Evolutionary conservation across 2,329 filamentous ascomycete genomes (phyloP).

Genomic region (Apiospora malaysiana): DNA sequence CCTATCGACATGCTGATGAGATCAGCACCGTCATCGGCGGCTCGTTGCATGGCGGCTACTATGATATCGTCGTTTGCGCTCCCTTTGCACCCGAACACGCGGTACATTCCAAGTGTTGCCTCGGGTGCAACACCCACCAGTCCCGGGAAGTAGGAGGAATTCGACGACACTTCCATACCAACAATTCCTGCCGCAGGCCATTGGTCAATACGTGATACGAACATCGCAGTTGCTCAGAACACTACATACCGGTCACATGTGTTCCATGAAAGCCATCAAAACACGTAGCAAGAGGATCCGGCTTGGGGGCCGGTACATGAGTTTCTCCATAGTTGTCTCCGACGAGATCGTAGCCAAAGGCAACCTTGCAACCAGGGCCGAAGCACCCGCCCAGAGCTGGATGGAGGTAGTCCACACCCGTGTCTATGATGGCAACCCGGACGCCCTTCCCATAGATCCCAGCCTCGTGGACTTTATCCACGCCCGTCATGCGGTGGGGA

Average conservation of each 20-base stretch:
- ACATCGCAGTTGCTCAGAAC: neutral
- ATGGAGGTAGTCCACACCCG: conserved; percentile 66
- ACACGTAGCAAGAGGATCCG: conserved; percentile 26
- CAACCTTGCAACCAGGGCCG: conserved; percentile 62
- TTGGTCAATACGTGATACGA: neutral
- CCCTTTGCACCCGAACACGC: conserved; percentile 38
- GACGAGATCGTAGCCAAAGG: conserved; percentile 62
- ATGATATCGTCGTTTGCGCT: conserved; percentile 44
- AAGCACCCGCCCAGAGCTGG: conserved; percentile 70
- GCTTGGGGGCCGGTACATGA: conserved; percentile 37
- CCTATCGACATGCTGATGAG: conserved; percentile 26
- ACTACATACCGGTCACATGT: neutral
- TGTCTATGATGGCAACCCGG: conserved; percentile 60
- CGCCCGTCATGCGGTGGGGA: conserved; percentile 62
- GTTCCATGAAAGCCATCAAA: neutral
- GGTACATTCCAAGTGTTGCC: neutral
- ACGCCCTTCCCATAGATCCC: conserved; percentile 57
- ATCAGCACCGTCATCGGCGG: conserved; percentile 44
- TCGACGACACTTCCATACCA: conserved; percentile 57
- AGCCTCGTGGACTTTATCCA: conserved; percentile 56
- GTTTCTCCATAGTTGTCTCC: conserved; percentile 57
- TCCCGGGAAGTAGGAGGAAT: neutral
- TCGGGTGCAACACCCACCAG: neutral
- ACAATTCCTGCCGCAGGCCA: conserved; percentile 62
- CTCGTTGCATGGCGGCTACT: conserved; percentile 45